A percentile compares a stretch with the other conserved stretches of the same genome.
These are phyloP conservation scores for Colletotrichum navitas DNA, from an alignment of 2,329 filamentous ascomycete genomes.

Conservation along the genomic window DNA sequence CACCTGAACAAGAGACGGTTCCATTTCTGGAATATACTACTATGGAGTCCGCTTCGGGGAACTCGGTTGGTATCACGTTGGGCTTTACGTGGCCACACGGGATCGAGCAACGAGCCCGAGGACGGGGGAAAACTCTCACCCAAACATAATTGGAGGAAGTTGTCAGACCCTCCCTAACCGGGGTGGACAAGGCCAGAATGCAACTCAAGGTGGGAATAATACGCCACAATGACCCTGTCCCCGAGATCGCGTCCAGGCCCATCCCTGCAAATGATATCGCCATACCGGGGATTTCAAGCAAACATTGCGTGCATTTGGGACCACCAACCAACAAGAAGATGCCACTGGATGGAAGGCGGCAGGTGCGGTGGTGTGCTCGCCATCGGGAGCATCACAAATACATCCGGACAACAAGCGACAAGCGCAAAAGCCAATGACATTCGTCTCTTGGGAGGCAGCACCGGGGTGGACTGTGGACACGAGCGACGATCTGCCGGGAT, in stretches of 20 bases:
- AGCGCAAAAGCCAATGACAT: constrained; percentile 16
- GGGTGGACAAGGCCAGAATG: constrained; percentile 2
- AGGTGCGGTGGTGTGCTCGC: neutral
- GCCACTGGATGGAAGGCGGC: neutral
- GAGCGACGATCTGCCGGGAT: constrained; percentile 41
- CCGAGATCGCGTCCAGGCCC: constrained; percentile 21
- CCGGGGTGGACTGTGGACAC: neutral
- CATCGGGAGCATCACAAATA: neutral
- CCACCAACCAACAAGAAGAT: constrained; percentile 14
- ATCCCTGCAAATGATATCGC: constrained; percentile 12
- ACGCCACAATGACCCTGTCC: constrained; percentile 25
- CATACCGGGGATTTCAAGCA: constrained; percentile 13
- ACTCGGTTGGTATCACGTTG: neutral
- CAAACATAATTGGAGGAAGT: constrained; percentile 15
- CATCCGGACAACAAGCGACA: neutral
- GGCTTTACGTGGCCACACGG: constrained; percentile 27
- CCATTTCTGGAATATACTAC: constrained; percentile 24
- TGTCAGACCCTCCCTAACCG: neutral
- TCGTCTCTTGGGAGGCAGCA: neutral
- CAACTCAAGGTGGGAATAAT: constrained; percentile 8
- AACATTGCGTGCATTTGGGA: constrained; percentile 29
- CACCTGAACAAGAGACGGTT: neutral
- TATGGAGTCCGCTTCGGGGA: neutral
- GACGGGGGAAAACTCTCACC: constrained; percentile 31
- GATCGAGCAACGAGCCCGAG: constrained; percentile 27